These are phyloP conservation scores for Boletus rubropictus DNA, from an alignment of 768 basidiomycete species.

Conservation along the genomic window DNA sequence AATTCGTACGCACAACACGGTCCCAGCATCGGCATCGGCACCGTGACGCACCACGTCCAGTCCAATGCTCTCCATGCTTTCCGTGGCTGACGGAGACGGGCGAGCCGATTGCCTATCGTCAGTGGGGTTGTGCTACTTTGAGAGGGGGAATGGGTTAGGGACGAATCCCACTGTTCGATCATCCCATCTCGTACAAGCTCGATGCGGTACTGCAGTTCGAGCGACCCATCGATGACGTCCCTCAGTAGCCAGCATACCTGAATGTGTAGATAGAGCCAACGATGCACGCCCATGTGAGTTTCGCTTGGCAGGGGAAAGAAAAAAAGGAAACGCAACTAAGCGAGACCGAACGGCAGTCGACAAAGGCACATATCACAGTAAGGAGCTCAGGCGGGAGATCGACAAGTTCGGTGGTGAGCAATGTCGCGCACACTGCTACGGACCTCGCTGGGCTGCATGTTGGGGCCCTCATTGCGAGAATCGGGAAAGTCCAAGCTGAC, in stretches of 20 bases:
- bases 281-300: not conserved
- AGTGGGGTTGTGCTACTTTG: not conserved
- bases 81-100: conserved; percentile 31
- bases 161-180: conserved; percentile 12
- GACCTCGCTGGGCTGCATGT: too few species aligned
- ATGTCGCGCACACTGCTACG: too few species aligned
- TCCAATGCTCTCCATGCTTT: conserved; percentile 31
- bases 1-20: conserved; percentile 52
- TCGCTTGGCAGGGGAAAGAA: too few species aligned
- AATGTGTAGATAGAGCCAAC: not conserved
- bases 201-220: conserved; percentile 35
- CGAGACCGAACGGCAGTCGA: conserved; percentile 11
- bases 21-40: conserved; percentile 33
- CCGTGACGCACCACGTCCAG: conserved; percentile 19
- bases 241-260: conserved; percentile 22
- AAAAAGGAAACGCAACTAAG: conserved; percentile 4
- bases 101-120: conserved; percentile 25
- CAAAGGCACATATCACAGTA: conserved; percentile 6
- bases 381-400: conserved; percentile 17
- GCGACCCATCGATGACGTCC: conserved; percentile 21
- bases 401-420: not conserved
- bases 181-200: conserved; percentile 38
- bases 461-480: too few species aligned
- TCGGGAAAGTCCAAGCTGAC: too few species aligned
- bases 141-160: not conserved